Evolutionary conservation across 2,329 filamentous ascomycete genomes (phyloP), one percentile per base, ranked within the genome.

Genomic region (Epichloe gansuensis): DNA sequence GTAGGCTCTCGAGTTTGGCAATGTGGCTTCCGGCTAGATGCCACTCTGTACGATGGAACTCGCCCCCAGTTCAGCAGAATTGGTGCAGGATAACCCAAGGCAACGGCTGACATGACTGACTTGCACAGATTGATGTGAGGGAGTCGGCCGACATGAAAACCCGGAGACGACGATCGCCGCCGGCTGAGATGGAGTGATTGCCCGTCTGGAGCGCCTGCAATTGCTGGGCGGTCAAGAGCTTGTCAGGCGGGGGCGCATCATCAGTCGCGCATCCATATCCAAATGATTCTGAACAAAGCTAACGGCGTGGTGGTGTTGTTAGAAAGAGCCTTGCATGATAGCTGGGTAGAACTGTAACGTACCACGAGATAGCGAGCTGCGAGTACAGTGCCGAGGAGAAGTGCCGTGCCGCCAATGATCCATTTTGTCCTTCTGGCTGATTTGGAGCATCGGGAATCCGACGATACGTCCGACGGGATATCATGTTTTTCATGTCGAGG

Each of bases 61-160:
- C 68, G 48, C 65, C 60, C 3, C 69, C 69, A 71, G 61, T 70
- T 69, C 1, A 71, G 56, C 3, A 70, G 57, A 1, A 61, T 65
- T 0, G 68, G 68, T 35, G 64, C 57, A 0, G 68, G 67, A n/a
- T 69, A 71, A 1, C 69, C 68, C 6, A 68, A 59, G 2, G 65
- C 67, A 15, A 69, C 61, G 9, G 65, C 64, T 1, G 67, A 70
- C 65, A 69, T 68, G 52, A 68, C 58, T 28, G 64, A 63, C 50
- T 69, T 71, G 65, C 68, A 71, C 11, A 70, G 62, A 50, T 67
- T 68, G 37, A 69, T 60, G 50, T 63, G 59, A 3, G 68, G 2
- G 61, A 62, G 50, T 70, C 66, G 11, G 68, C 68, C 2, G 66
- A 63, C 66, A 70, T 67, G 56, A 71, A 69, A 50, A 70, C 55